Evolutionary conservation across 768 basidiomycete genomes (phyloP).

Genomic region (Leucocoprinus leucothites): DNA sequence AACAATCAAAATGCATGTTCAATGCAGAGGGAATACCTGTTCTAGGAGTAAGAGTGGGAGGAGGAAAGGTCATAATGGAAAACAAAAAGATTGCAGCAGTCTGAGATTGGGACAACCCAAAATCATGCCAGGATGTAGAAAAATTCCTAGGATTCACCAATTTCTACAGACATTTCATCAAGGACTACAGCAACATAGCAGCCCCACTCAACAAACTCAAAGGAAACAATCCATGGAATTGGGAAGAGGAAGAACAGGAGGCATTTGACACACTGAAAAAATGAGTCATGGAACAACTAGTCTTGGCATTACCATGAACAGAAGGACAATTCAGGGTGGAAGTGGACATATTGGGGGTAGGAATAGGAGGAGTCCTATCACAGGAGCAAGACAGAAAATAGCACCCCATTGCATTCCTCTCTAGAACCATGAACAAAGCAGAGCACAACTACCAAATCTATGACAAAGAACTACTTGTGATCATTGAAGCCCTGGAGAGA

Average conservation of each 20-base stretch:
- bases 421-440: neutral
- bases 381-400: neutral
- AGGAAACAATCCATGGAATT: neutral
- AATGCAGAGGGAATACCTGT: slow-evolving; percentile 16
- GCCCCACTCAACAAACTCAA: slow-evolving; percentile 1
- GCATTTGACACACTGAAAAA: neutral
- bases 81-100: slow-evolving; percentile 23
- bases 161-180: slow-evolving; percentile 10
- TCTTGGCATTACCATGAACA: neutral
- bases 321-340: neutral
- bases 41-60: slow-evolving; percentile 24
- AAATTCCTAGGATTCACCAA: slow-evolving; percentile 12
- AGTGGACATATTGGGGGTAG: neutral
- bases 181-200: neutral
- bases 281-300: neutral
- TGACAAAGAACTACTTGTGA: slow-evolving; percentile 21
- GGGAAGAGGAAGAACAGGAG: neutral
- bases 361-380: slow-evolving; percentile 2
- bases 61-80: slow-evolving; percentile 26
- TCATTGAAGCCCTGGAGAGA: slow-evolving; percentile 26
- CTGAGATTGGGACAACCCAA: neutral
- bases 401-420: slow-evolving; percentile 1
- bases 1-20: slow-evolving; percentile 23
- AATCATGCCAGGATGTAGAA: neutral
- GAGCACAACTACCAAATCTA: slow-evolving; percentile 28